Conservation (phyloP, 176 grass and related monocot genomes). For the Cenchrus purpureus region DNA sequence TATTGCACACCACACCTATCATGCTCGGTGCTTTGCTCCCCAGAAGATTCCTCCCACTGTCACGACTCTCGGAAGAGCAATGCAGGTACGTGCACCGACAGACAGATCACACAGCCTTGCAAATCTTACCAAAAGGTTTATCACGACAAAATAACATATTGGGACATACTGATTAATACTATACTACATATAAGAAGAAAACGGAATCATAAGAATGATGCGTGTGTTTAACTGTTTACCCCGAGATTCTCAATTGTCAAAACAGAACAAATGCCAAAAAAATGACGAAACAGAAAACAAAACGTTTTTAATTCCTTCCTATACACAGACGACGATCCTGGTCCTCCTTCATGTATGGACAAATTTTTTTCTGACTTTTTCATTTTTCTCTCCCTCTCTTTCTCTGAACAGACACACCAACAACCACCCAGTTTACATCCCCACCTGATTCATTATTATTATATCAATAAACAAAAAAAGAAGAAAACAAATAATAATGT, state of each 20-base stretch:
- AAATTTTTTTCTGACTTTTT: slow-evolving; percentile 20
- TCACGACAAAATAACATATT: not conserved
- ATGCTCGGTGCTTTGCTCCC: not conserved
- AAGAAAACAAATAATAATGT: slow-evolving; percentile 38
- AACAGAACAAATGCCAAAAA: slow-evolving; percentile 36
- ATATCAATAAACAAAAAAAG: slow-evolving; percentile 21
- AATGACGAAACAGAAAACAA: slow-evolving; percentile 28
- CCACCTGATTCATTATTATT: slow-evolving; percentile 44
- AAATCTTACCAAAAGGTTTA: not conserved
- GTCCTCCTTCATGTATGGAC: slow-evolving; percentile 53
- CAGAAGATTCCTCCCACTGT: not conserved
- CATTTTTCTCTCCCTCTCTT: not conserved
- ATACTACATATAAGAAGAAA: not conserved
- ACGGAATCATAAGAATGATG: slow-evolving; percentile 3
- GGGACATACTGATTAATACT: too few relatives aligned
- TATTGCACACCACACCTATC: not conserved
- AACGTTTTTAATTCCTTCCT: slow-evolving; percentile 30
- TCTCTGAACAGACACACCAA: slow-evolving; percentile 46
- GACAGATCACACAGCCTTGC: not conserved
- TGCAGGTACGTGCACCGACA: not conserved
- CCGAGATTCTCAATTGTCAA: slow-evolving; percentile 22
- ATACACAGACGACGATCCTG: slow-evolving; percentile 53
- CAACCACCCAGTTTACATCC: slow-evolving; percentile 52
- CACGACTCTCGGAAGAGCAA: not conserved
- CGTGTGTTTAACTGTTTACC: slow-evolving; percentile 7